phyloP scores from a whole-genome alignment of 2,329 filamentous ascomycete genomes.

The Exophiala lecanii-corni region DNA sequence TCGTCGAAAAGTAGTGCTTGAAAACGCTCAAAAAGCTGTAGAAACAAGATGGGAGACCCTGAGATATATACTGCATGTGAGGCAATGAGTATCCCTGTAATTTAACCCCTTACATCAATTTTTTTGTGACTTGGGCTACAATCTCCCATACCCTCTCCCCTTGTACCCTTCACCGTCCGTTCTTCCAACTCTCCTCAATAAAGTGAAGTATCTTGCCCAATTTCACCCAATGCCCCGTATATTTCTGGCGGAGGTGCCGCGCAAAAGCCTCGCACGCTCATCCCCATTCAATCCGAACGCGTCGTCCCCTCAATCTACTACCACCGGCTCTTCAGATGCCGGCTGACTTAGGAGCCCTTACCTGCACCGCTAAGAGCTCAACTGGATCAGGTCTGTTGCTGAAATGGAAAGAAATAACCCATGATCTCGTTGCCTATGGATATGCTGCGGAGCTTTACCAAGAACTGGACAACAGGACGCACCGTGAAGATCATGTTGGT shows the following conservation, averaged over 20 bases:
- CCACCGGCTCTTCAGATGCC: constrained; percentile 1
- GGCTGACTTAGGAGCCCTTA: constrained; percentile 1
- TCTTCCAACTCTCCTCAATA: too few species aligned
- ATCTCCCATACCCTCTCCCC: too few species aligned
- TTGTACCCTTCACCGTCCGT: too few species aligned
- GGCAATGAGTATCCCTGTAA: neutral
- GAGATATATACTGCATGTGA: constrained; percentile 1
- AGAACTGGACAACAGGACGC: constrained; percentile 1
- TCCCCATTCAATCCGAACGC: constrained; percentile 2
- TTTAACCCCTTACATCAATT: constrained; percentile 1
- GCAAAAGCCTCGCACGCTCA: constrained; percentile 1
- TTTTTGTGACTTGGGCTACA: too few species aligned
- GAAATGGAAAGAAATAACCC: neutral
- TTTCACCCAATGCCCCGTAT: too few species aligned
- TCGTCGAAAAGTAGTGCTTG: neutral
- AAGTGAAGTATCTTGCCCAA: too few species aligned
- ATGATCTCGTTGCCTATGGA: constrained; percentile 2
- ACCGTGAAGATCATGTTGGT: constrained; percentile 2
- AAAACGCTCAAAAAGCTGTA: neutral
- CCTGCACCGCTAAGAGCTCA: constrained; percentile 1
- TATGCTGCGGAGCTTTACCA: constrained; percentile 2
- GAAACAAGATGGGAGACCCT: neutral
- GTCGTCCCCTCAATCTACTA: constrained; percentile 2
- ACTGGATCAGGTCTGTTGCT: constrained; percentile 1
- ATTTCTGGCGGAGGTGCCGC: too few species aligned